Percentiles rank a stretch among this genome's conserved stretches.
These are phyloP conservation scores for Tardiomyces blankii DNA, from an alignment of 1,139 yeast species.

Conservation along the genomic window DNA sequence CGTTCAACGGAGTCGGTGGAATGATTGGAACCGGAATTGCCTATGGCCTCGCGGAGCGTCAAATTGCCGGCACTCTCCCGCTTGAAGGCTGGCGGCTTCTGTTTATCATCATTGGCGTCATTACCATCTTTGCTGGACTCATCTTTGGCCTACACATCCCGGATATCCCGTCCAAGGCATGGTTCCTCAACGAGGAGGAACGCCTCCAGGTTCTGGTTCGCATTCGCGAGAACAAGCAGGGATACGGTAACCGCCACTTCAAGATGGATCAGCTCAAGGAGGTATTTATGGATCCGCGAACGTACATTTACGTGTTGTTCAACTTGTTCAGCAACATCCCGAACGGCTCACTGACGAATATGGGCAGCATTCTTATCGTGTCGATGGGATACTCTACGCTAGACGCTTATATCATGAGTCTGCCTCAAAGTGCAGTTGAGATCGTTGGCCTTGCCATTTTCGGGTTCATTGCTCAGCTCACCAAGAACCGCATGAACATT, in stretches of 20 bases:
- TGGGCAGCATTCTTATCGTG: slow-evolving; percentile 28
- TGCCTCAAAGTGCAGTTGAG: slow-evolving; percentile 28
- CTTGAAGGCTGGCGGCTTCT: slow-evolving; percentile 32
- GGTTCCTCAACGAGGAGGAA: slow-evolving; percentile 41
- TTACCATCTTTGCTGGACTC: slow-evolving; percentile 40
- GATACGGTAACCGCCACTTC: slow-evolving; percentile 44
- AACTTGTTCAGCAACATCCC: slow-evolving; percentile 17
- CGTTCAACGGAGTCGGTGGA: slow-evolving; percentile 14
- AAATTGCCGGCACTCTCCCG: slow-evolving; percentile 18
- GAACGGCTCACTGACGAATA: slow-evolving; percentile 40
- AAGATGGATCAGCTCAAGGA: slow-evolving; percentile 43
- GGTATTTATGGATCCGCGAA: slow-evolving; percentile 33
- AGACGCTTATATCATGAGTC: slow-evolving; percentile 31
- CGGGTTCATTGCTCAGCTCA: neutral
- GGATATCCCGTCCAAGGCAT: slow-evolving; percentile 42
- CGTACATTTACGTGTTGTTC: slow-evolving; percentile 32
- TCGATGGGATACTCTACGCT: slow-evolving; percentile 28
- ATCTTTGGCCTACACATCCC: slow-evolving; percentile 38
- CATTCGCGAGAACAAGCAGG: slow-evolving; percentile 37
- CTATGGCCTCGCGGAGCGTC: slow-evolving; percentile 11
- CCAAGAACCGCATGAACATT: neutral
- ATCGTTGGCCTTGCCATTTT: slow-evolving; percentile 1
- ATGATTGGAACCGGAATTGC: slow-evolving; percentile 14
- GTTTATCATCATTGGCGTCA: slow-evolving; percentile 35
- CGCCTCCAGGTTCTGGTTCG: slow-evolving; percentile 41